Evolutionary conservation across 345 rosid genomes (phyloP), one percentile per base, ranked within the genome.

Genomic region (Gossypium bickii): DNA sequence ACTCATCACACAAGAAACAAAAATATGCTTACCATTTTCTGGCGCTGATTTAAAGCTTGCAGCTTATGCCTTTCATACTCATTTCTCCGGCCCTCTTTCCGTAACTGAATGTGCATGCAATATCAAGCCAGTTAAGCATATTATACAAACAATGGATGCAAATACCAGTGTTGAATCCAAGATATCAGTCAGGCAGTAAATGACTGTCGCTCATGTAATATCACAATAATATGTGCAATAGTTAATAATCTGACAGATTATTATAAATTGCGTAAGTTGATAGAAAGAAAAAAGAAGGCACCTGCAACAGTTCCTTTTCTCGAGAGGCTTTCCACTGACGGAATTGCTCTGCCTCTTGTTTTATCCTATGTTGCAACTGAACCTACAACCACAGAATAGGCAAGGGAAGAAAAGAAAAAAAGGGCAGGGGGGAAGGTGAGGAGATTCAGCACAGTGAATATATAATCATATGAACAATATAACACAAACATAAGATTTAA

Each of bases 11-110:
- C 24, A 45, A 58, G 67, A 29, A 76, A 60, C 7, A 66, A 51
- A 15, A 43, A 63, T 51, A 41, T 18, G 66, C 81, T 83, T 77
- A 93, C 97, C 99, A 91, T 75, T 87, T 91, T 95, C 87, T 95
- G 98, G 61, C 99, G 96, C 83, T 94, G 98, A 82, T 94, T 34
- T 75, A 94, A 77, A 80, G 98, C 87, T 85, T 92, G 98, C 80
- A 94, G 83, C 79, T 92, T 94, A 80, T 94, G 98, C 86, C 98
- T 90, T 87, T 94, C 98, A 78, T 91, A 92, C 82, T 94, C 98
- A 71, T 92, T 94, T 86, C 93, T 91, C 74, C 98, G 87, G 71
- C 98, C 98, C 80, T 94, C 98, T 83, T 94, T 94, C 71, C 89
- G 86, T 77, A 94, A 83, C 98, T 94, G 90, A 77, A 72, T 70